Conservation (phyloP, 1,284 basidiomycete species). For the Anthracocystis panici-leucophaei region DNA sequence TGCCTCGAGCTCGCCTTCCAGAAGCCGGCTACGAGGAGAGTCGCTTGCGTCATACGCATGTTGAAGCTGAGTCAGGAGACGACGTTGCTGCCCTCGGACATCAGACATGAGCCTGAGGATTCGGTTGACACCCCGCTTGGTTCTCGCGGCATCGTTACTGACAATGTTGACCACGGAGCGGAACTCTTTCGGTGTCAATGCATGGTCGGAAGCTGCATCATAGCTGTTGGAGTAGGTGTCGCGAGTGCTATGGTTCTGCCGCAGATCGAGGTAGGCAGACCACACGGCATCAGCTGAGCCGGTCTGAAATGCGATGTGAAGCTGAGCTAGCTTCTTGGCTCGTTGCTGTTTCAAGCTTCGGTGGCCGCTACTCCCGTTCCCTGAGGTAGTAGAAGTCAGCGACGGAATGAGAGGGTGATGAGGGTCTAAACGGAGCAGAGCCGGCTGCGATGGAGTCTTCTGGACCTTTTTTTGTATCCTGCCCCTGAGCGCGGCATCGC, state of each 20-base stretch:
- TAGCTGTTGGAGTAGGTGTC: background rate
- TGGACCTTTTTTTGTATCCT: background rate
- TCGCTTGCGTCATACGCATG: slow-evolving; percentile 7
- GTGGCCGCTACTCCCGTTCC: background rate
- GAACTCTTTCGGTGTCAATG: slow-evolving; percentile 17
- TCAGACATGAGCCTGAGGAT: slow-evolving; percentile 26
- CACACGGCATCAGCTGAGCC: slow-evolving; percentile 33
- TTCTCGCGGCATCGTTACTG: slow-evolving; percentile 20
- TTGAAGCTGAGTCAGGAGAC: slow-evolving; percentile 19
- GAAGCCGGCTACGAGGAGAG: background rate
- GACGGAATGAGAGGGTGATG: slow-evolving; percentile 18
- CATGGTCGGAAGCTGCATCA: background rate
- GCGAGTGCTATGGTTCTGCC: background rate
- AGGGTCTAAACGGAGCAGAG: slow-evolving; percentile 27
- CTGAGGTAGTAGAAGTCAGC: background rate
- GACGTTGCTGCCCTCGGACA: slow-evolving; percentile 30
- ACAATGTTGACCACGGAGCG: slow-evolving; percentile 10
- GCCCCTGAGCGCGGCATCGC: background rate
- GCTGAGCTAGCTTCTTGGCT: slow-evolving; percentile 20
- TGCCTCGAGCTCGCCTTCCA: slow-evolving; percentile 14
- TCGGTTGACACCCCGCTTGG: slow-evolving; percentile 24
- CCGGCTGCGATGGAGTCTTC: background rate
- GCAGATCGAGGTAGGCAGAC: slow-evolving; percentile 23
- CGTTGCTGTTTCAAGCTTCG: background rate
- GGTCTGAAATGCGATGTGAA: slow-evolving; percentile 25